These are phyloP conservation scores for Xanthoceras sorbifolium DNA, from an alignment of 345 rosid species.

Conservation along the genomic window DNA sequence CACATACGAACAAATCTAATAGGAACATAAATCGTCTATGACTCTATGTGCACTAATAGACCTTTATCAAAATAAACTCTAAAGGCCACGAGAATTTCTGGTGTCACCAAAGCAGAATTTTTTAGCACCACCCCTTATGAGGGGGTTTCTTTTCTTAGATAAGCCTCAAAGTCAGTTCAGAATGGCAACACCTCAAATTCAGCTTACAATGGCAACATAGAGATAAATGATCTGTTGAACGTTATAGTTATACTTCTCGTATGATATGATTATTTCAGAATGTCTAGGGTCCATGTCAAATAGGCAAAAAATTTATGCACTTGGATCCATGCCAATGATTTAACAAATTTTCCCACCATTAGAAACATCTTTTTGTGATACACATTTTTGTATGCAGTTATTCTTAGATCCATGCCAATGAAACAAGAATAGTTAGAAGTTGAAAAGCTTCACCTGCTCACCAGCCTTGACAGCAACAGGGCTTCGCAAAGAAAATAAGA, in stretches of 20 bases:
- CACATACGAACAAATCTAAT: constrained; percentile 8
- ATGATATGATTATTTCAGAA: background rate
- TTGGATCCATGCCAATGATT: background rate
- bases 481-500: constrained; percentile 76
- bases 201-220: constrained; percentile 1
- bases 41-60: background rate
- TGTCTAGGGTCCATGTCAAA: background rate
- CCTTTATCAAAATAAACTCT: background rate
- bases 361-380: background rate
- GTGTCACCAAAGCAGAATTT: background rate
- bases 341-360: background rate
- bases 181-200: constrained; percentile 3
- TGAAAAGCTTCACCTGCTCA: constrained; percentile 62
- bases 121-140: background rate
- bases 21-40: constrained; percentile 6
- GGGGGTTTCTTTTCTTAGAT: background rate
- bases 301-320: background rate
- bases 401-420: too few species aligned
- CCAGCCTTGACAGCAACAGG: constrained; percentile 85
- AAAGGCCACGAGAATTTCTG: background rate
- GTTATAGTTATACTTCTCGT: background rate
- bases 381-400: background rate
- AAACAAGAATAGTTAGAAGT: constrained; percentile 20
- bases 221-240: background rate
- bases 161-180: constrained; percentile 9